Evolutionary conservation across 2,329 filamentous ascomycete species (phyloP), one percentile per base, ranked within the genome.

Genomic region (Corynespora cassiicola): DNA sequence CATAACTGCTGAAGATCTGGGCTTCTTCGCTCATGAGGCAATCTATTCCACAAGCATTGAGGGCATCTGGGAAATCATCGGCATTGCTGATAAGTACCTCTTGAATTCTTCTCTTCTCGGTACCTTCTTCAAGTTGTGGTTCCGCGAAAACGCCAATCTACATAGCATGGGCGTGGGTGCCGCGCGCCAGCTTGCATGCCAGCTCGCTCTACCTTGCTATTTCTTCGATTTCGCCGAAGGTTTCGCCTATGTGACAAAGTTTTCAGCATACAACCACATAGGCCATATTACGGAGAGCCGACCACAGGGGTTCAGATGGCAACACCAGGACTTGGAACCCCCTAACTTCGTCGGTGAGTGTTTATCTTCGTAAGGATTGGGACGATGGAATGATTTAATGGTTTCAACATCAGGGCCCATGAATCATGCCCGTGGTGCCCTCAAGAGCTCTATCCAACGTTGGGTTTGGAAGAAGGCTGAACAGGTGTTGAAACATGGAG

Each of bases 221-320:
- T 21, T 42, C 2, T 66, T 68, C 47, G 51, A 64, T 18, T 49
- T 65, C 36, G 52, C 54, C 5, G 12, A 36, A 3, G 65, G 52
- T 2, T 68, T 66, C 24, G 42, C 45, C 0, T 27, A 28, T 0
- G 47, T 54, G 3, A 69, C 63, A 1, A 60, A 56, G 41, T 58
- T 39, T n/a, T 47, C 68, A 1, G 65, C 52, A 2, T 68, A 69
- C 52, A 42, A 65, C 22, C 39, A 39, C 9, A n/a, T 32, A 6
- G 53, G 56, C 5, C 51, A 56, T 20, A 56, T 66, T 24, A 48
- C 39, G n/a, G 63, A 64, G 30, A 33, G 31, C 4, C 47, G 42
- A 4, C 63, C 60, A 4, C 37, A 45, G n/a, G 45, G 41, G 3
- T 49, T 54, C 41, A 59, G 43, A 30, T 26, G 22, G 9, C 47